Conservation (phyloP, 73 alveolate species). For the Breviolum minutum region DNA sequence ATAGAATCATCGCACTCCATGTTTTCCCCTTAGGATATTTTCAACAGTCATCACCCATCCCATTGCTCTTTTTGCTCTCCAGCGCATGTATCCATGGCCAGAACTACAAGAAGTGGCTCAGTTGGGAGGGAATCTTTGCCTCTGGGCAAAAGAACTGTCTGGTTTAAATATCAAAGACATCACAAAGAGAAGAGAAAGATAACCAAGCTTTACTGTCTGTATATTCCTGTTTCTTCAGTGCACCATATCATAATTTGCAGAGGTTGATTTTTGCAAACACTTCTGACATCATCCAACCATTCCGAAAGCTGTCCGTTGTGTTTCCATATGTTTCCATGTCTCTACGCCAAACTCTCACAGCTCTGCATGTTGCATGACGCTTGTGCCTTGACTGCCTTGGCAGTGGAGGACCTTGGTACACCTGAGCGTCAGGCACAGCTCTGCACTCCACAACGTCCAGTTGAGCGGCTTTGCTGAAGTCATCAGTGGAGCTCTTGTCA, state of each 20-base stretch:
- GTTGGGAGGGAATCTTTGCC: constrained; percentile 56
- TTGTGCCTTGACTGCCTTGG: constrained; percentile 16
- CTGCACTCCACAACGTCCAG: not conserved
- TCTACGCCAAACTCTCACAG: too few species aligned
- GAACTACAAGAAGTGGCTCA: constrained; percentile 54
- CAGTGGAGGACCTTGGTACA: not conserved
- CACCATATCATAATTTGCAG: too few species aligned
- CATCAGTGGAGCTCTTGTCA: not conserved
- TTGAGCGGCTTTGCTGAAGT: too few species aligned
- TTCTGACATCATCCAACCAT: too few species aligned
- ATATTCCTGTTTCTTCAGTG: too few species aligned
- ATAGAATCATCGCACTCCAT: too few species aligned
- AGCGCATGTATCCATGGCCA: not conserved
- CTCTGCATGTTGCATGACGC: not conserved
- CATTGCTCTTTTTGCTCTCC: not conserved
- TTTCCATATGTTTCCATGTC: too few species aligned
- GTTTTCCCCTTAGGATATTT: not conserved
- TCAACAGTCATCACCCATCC: not conserved
- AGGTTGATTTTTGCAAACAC: too few species aligned
- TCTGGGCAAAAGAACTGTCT: not conserved
- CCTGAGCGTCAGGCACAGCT: not conserved
- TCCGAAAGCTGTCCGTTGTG: too few species aligned
- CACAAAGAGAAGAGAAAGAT: too few species aligned
- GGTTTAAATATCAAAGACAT: too few species aligned
- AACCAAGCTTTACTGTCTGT: too few species aligned